phyloP scores from a whole-genome alignment of 148 eudicot species.

The Cornus controversa region DNA sequence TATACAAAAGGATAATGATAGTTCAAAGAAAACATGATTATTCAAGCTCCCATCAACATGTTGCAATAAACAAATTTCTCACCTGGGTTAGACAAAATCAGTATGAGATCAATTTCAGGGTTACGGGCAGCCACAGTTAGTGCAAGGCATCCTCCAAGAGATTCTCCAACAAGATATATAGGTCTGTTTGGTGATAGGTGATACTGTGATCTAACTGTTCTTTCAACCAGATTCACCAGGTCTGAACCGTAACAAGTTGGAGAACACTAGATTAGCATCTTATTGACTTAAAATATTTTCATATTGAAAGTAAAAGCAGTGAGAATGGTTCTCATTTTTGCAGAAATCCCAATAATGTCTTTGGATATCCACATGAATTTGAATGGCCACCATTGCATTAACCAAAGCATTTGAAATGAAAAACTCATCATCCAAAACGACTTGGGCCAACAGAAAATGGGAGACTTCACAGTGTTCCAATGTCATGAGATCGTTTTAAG shows the following conservation, averaged over 20 bases:
- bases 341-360: background rate
- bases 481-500: background rate
- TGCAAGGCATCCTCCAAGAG: slow-evolving; percentile 88
- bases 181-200: slow-evolving; percentile 55
- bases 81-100: slow-evolving; percentile 83
- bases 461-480: background rate
- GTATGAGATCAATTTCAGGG: slow-evolving; percentile 57
- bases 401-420: background rate
- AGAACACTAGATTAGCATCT: background rate
- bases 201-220: slow-evolving; percentile 45
- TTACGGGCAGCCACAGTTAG: slow-evolving; percentile 72
- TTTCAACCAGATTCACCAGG: slow-evolving; percentile 56
- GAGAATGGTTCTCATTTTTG: background rate
- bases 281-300: background rate
- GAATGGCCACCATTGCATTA: background rate
- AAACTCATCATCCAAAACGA: background rate
- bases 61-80: slow-evolving; percentile 3
- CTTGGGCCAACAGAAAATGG: background rate
- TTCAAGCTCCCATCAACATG: background rate
- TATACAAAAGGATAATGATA: background rate
- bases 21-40: background rate
- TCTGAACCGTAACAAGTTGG: slow-evolving; percentile 29
- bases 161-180: slow-evolving; percentile 76
- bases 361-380: background rate
- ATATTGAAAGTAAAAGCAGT: background rate